phyloP scores from a whole-genome alignment of 108 stramenopile species.

The Nitzschia sp. region DNA sequence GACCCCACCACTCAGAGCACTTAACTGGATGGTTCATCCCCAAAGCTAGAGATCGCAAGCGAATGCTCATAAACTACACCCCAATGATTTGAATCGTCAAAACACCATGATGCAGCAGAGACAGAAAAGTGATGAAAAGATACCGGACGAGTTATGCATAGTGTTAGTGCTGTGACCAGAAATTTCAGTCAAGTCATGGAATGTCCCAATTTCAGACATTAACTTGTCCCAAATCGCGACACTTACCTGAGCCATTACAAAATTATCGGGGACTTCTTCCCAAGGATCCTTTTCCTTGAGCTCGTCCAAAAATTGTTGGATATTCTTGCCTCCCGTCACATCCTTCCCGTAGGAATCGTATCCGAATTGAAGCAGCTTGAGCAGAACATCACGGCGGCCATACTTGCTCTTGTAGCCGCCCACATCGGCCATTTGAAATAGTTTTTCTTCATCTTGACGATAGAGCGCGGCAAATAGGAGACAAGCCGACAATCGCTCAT shows the following conservation, averaged over 20 bases:
- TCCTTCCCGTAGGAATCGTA: constrained; percentile 41
- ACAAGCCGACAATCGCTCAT: constrained; percentile 36
- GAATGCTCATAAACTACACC: constrained; percentile 29
- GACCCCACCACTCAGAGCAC: constrained; percentile 41
- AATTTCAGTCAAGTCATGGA: no score
- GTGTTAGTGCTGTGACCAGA: no score
- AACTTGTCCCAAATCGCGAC: no score
- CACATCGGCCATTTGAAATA: constrained; percentile 33
- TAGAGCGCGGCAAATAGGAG: constrained; percentile 36
- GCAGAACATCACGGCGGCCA: constrained; percentile 26
- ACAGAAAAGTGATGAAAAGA: no score
- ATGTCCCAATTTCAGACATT: no score
- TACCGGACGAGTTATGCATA: no score
- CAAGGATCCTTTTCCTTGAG: constrained; percentile 40
- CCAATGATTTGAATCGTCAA: no score
- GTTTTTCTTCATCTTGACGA: constrained; percentile 34
- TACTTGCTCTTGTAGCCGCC: constrained; percentile 43
- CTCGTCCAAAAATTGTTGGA: constrained; percentile 47
- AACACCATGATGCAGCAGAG: no score
- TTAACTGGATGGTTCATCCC: constrained; percentile 48
- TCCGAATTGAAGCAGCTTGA: constrained; percentile 37
- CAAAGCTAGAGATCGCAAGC: constrained; percentile 33
- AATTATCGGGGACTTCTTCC: constrained; percentile 40
- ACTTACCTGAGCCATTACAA: constrained; percentile 34
- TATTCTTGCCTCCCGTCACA: constrained; percentile 35